Evolutionary conservation across 2,329 filamentous ascomycete genomes (phyloP), one percentile per base, ranked within the genome.

Genomic region (Pseudogymnoascus sp.): DNA sequence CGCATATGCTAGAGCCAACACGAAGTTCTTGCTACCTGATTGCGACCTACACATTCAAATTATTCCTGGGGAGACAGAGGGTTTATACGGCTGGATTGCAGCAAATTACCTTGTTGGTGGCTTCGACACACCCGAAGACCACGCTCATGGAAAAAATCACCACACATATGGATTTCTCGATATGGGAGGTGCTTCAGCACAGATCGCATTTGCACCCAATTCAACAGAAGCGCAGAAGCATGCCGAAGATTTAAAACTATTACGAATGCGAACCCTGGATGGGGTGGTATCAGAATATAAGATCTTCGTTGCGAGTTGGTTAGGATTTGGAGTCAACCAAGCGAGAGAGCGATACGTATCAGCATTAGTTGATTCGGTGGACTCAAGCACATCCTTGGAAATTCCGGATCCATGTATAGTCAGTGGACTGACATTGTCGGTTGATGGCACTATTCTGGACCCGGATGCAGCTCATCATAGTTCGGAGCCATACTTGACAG

Each of bases 131-230:
- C 87, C 91, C 0, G 78, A 87, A 61, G 78, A 85, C 13, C 90
- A 96, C 70, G 79, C 85, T 62, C 91, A 96, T 74, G 92, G 91
- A 62, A 92, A 96, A 68, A 85, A 84, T 26, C 95, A 97, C 74
- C 90, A 93, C 72, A 99, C 95, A 0, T 99, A 97, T 75, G 95
- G 95, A 0, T 99, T 99, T 72, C 79, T 99, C 65, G 95, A 99
- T 74, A 99, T 99, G 96, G 95, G 95, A 60, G 95, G 95, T 61
- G 95, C 95, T 26, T 97, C 93, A 0, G 93, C 95, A 15, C 95
- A 99, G 77, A 97, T 99, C 71, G 95, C 96, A 0, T 99, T 99
- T 75, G 93, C 93, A 1, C 95, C 95, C 1, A 99, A 99, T 75
- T 78, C 83, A 3, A 97, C 95, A 1, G 95, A 99, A 74, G 87